These are phyloP conservation scores for Boletus pseudopeckii DNA, from an alignment of 768 basidiomycete genomes.

Conservation along the genomic window DNA sequence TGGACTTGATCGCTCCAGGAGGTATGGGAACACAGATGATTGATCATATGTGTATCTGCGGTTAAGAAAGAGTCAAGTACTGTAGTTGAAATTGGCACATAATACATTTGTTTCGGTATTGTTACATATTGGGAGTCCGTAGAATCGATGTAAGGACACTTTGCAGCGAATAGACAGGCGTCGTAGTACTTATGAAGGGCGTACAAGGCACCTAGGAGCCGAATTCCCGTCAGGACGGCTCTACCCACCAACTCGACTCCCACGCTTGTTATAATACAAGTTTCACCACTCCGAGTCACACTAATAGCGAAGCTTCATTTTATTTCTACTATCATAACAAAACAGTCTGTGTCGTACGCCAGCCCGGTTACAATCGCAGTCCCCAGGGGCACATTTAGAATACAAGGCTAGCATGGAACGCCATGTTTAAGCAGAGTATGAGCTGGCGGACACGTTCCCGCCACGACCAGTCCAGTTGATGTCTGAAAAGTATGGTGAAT, in stretches of 20 bases:
- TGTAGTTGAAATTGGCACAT: neutral
- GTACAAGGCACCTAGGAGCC: too few species aligned
- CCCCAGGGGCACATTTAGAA: neutral
- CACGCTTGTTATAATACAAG: too few species aligned
- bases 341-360: conserved; percentile 14
- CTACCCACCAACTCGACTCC: neutral
- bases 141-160: too few species aligned
- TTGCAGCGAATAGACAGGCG: neutral
- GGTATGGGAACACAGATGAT: conserved; percentile 30
- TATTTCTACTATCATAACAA: conserved; percentile 15
- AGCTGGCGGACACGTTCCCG: conserved; percentile 87
- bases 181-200: too few species aligned
- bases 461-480: conserved; percentile 99
- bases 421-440: conserved; percentile 62
- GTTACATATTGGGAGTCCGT: too few species aligned
- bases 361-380: conserved; percentile 11
- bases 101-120: neutral
- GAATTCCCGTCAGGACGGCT: too few species aligned
- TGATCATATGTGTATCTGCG: conserved; percentile 6
- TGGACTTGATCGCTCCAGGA: conserved; percentile 56
- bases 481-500: conserved; percentile 45
- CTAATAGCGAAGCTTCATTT: conserved; percentile 2
- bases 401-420: conserved; percentile 1
- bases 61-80: neutral
- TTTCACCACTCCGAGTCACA: too few species aligned